Base-by-base conservation (phyloP, 129 eudicot species). In the Flaveria linearis region DNA sequence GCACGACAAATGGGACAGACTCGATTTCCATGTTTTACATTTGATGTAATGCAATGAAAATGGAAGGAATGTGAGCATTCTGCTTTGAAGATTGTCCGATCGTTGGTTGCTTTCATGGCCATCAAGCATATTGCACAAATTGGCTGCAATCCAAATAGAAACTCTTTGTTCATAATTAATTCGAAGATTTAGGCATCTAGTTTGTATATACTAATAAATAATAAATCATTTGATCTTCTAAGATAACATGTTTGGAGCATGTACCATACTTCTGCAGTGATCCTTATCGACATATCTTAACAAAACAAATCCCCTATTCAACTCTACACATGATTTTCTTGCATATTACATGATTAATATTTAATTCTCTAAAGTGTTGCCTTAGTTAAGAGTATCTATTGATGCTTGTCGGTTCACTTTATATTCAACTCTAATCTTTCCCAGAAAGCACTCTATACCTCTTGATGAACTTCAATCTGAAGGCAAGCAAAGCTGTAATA, bases 11-110 rank as follows among this genome's bases (percentile, higher is more conserved):
- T 79, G 0, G 98, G 98, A 69, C 98, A 93, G 5, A 75, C 82
- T 61, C 83, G 88, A 76, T 88, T 93, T 55, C 98, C 98, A 49
- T 93, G 91, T 85, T 88, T 91, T 15, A 93, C 96, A 68, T 93
- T 93, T 25, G 97, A 85, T 14, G 96, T 80, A 25, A 93, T 88
- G 84, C 98, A 93, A 61, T 88, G 91, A 69, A 90, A 88, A 81
- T 93, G 98, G 83, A 93, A 93, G 14, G 98, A 78, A 78, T 93
- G 98, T 2, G 97, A 85, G 85, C 98, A 93, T 79, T 93, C 98
- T 56, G 98, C 98, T 5, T 95, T 93, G 74, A 90, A 93, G 65
- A 93, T 88, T 28, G 96, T 91, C 23, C 88, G 97, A 71, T 93
- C 96, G 0, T 85, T 83, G 69, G 89, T 89, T 16, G 92, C 33